Base-by-base conservation (phyloP, 768 basidiomycete species). In the Naganishia friedmannii region DNA sequence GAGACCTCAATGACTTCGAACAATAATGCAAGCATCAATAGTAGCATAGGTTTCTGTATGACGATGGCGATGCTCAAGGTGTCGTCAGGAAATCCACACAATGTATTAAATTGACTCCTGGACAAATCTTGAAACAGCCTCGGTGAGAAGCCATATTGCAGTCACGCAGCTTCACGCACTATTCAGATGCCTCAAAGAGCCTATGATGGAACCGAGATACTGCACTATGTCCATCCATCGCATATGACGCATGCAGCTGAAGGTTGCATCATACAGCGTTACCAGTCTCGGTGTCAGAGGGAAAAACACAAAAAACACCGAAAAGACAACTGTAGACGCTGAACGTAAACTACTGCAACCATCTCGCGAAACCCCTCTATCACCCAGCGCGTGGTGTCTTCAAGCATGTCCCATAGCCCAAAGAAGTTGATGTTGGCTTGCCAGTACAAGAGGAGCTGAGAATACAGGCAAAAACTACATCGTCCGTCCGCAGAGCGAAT, bases 401-500 rank as follows among this genome's bases (percentile, higher is more conserved):
- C 48, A 21, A 51, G 48, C 48, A 51, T 51, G 42, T 51, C 48
- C n/a, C 48, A 23, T 51, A 51, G 23, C 48, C 48, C 48, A 51
- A 51, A 51, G 48, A n/a, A n/a, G 48, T 51, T 51, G 48, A 42
- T 42, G 42, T 42, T 42, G 42, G 15, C 48, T 51, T 51, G 48
- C 48, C 48, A 21, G 23, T 51, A 32, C 28, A 28, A 56, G 32
- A 28, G 28, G 29, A 32, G 55, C 55, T 55, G 55, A 31, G 19
- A 21, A 32, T 31, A 56, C 28, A 32, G 28, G 32, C 29, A 31
- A 56, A n/a, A 29, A 21, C 32, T 39, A 63, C 45, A 34, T 26
- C 26, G 45, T 37, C 37, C 19, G 32, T 34, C 48, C 45, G 23
- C 63, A 28, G 31, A 65, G 63, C 26, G 39, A n/a, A 56, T 32